phyloP scores from a whole-genome alignment of 352 stramenopile species.

The Blastocystis hominis region DNA sequence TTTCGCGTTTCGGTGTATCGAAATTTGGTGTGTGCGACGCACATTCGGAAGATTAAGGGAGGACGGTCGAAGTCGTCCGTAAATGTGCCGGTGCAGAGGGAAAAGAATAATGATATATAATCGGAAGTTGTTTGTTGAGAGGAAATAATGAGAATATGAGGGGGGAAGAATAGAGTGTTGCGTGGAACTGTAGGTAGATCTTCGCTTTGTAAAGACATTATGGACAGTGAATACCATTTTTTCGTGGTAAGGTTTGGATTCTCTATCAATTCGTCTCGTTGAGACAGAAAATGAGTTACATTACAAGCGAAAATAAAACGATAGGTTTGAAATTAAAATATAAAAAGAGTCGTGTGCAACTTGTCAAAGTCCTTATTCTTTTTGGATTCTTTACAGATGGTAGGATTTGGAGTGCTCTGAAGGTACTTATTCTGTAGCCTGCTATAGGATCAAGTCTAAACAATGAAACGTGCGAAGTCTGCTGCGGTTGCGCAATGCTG shows the following conservation, averaged over 20 bases:
- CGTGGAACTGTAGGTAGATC: no score
- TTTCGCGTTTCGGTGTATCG: slow-evolving; percentile 44
- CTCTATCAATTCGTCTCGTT: background rate
- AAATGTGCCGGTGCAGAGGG: background rate
- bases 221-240: background rate
- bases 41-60: slow-evolving; percentile 28
- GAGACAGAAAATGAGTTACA: background rate
- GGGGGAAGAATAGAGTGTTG: no score
- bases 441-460: slow-evolving; percentile 46
- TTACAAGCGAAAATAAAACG: background rate
- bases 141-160: background rate
- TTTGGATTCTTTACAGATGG: background rate
- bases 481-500: slow-evolving; percentile 45
- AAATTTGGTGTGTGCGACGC: slow-evolving; percentile 41
- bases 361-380: background rate
- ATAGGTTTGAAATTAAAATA: background rate
- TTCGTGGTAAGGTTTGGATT: background rate
- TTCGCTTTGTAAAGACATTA: no score
- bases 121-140: background rate
- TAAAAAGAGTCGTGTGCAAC: background rate
- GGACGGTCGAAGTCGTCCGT: background rate
- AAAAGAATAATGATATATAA: background rate
- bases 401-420: background rate
- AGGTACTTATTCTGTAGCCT: background rate
- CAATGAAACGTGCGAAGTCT: slow-evolving; percentile 37